Conservation (phyloP, 2,329 filamentous ascomycete genomes). For the Emmonsiellopsis sp. region DNA sequence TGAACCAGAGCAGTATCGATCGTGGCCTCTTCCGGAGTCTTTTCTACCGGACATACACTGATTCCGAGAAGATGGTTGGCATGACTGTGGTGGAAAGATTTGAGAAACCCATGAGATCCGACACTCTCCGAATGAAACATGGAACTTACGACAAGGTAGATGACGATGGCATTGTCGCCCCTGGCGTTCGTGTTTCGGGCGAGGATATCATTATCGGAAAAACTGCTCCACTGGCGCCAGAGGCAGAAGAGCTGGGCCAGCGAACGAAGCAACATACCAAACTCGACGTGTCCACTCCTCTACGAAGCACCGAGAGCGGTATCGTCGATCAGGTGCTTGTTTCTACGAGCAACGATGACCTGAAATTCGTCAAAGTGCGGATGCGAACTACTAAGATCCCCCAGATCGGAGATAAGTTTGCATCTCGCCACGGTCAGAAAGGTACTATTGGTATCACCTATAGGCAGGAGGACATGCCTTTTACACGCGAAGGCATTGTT, state of each 20-base stretch:
- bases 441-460: constrained; percentile 99
- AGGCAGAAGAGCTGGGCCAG: constrained; percentile 88
- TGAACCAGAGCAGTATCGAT: constrained; percentile 99
- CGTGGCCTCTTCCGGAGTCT: constrained; percentile 93
- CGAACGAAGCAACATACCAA: constrained; percentile 84
- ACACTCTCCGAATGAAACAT: constrained; percentile 86
- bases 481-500: constrained; percentile 79
- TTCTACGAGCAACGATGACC: constrained; percentile 87
- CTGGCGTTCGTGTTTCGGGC: constrained; percentile 87
- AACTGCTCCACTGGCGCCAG: constrained; percentile 86
- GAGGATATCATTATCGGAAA: constrained; percentile 99
- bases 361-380: constrained; percentile 94
- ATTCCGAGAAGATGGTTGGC: constrained; percentile 92
- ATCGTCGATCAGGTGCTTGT: constrained; percentile 90
- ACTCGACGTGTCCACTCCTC: constrained; percentile 87
- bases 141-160: constrained; percentile 97
- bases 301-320: constrained; percentile 92
- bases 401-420: constrained; percentile 98
- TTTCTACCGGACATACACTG: constrained; percentile 95
- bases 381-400: constrained; percentile 96
- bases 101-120: constrained; percentile 82
- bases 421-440: constrained; percentile 97
- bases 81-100: constrained; percentile 89
- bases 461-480: constrained; percentile 97
- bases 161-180: constrained; percentile 87